Conservation (phyloP, 192 early-diverging fungal species). For the Jimgerdemannia flammicorona region DNA sequence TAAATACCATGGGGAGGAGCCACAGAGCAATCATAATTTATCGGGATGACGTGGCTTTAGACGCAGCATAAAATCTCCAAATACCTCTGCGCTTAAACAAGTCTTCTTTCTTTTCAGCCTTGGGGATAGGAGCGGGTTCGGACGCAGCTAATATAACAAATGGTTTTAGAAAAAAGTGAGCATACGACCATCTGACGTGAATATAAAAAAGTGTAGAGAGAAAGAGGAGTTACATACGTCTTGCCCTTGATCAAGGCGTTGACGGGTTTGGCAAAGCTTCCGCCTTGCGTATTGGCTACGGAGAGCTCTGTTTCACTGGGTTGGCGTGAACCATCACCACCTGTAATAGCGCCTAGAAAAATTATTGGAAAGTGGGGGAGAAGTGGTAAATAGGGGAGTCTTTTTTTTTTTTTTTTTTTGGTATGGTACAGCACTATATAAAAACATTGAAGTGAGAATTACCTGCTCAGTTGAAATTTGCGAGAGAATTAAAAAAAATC, state of each 20-base stretch:
- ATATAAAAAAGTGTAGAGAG: neutral
- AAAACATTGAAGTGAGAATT: too few relatives aligned
- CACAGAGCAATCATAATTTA: too few relatives aligned
- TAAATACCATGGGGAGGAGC: too few relatives aligned
- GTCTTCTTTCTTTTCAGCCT: neutral
- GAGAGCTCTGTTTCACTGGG: conserved; percentile 60
- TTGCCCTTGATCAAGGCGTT: conserved; percentile 22
- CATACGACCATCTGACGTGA: neutral
- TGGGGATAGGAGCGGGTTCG: too few relatives aligned
- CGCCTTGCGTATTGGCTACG: conserved; percentile 52
- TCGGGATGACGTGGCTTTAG: neutral
- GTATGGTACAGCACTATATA: too few relatives aligned
- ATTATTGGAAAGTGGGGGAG: too few relatives aligned
- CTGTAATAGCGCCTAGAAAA: conserved; percentile 7
- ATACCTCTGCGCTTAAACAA: neutral
- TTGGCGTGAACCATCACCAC: conserved; percentile 60
- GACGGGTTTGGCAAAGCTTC: conserved; percentile 50
- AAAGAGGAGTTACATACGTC: neutral
- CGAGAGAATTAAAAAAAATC: too few relatives aligned
- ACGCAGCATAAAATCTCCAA: neutral
- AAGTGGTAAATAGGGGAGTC: too few relatives aligned
- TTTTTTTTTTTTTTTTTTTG: too few relatives aligned
- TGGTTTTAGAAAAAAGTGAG: neutral
- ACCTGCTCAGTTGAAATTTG: conserved; percentile 1
- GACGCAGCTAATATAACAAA: too few relatives aligned